phyloP scores from a whole-genome alignment of 495 filamentous ascomycete species.

The Penicillium manginii region DNA sequence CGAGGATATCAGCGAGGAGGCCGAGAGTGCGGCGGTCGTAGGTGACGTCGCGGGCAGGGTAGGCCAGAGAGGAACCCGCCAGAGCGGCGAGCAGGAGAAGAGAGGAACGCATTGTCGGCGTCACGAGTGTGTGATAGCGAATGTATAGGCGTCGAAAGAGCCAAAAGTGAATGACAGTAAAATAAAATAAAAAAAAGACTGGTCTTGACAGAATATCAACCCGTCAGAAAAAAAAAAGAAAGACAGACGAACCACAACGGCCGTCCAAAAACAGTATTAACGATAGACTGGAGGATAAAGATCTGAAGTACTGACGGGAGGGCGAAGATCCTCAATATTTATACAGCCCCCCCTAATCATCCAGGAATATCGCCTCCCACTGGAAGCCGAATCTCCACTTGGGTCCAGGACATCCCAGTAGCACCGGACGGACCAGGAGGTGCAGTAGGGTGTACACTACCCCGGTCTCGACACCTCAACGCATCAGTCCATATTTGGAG shows the following conservation, averaged over 20 bases:
- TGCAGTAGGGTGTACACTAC: constrained; percentile 17
- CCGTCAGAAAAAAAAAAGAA: constrained; percentile 22
- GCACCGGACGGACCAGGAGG: constrained; percentile 5
- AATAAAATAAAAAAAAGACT: constrained; percentile 16
- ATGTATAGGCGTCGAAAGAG: constrained; percentile 11
- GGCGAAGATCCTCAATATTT: constrained; percentile 38
- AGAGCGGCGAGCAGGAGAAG: constrained; percentile 44
- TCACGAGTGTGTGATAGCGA: constrained; percentile 25
- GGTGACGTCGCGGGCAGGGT: constrained; percentile 34
- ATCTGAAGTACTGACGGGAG: constrained; percentile 22
- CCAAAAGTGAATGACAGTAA: constrained; percentile 17
- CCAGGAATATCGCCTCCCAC: not conserved
- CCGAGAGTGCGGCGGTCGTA: constrained; percentile 38
- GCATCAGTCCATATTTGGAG: constrained; percentile 26
- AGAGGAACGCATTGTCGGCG: constrained; percentile 42
- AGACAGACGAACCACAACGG: constrained; percentile 19
- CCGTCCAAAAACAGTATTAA: constrained; percentile 36
- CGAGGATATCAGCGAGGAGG: constrained; percentile 22
- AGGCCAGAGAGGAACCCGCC: constrained; percentile 41
- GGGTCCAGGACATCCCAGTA: not conserved
- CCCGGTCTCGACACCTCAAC: constrained; percentile 25
- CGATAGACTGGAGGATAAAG: constrained; percentile 42
- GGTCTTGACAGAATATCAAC: constrained; percentile 2
- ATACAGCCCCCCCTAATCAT: constrained; percentile 51
- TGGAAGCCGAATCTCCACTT: constrained; percentile 13